Evolutionary conservation across 148 eudicot genomes (phyloP), one percentile per base, ranked within the genome.

Genomic region (Spergularia bocconei): DNA sequence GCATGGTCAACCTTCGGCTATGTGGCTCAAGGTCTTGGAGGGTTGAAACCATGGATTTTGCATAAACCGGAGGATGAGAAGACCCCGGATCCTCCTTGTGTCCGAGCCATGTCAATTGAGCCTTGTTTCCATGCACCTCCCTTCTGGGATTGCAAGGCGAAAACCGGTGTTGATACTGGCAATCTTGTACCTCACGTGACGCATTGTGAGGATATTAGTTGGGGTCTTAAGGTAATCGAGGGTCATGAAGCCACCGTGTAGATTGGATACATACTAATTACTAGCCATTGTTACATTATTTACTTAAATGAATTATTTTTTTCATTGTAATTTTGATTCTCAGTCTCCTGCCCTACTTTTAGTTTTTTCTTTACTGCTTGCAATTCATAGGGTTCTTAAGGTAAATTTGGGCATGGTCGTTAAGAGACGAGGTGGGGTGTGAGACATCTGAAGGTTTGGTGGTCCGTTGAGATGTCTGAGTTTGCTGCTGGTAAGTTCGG

Each of bases 121-220:
- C 99, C 99, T 39, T 95, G 99, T 80, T 92, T 90, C 72, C 97
- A 90, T 67, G 90, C 94, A 16, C 97, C 99, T 29, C 99, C 99
- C 4, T 92, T 87, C 73, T 89, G 85, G 79, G 99, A 92, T 65
- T 95, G 98, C 76, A 89, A 89, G 78, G 84, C 70, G 58, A 90
- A 86, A 53, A 78, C 86, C 19, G 85, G 88, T 13, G 69, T 71
- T 4, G 97, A 92, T 73, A 90, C 93, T 0, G 98, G 96, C 60
- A 77, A 59, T 11, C 76, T 92, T 56, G 96, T 89, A 66, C 92
- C 97, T 71, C 91, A 95, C 80, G 93, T 95, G 47, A 84, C 82
- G 84, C 97, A 92, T 71, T 95, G 98, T 79, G 98, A 95, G 83
- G 98, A 95, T 71, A 90, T 90, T 82, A 95, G 86, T 71, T 92